Base-by-base conservation (phyloP, 2,329 filamentous ascomycete genomes). In the Leptographium flavum region DNA sequence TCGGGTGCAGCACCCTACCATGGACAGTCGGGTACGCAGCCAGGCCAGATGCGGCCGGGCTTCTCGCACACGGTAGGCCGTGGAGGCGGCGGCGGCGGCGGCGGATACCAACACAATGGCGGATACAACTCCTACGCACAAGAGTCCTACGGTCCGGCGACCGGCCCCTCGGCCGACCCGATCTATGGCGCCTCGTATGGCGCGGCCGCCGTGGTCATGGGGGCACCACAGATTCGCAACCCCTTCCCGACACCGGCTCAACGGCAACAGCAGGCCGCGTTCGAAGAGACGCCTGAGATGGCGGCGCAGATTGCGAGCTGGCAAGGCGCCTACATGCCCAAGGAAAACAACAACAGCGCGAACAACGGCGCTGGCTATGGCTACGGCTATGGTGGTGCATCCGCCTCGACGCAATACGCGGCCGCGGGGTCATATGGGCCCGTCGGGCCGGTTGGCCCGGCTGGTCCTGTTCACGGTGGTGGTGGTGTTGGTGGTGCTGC, bases 241-340 rank as follows among this genome's bases (percentile, higher is more conserved):
- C 85, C 88, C 0, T 94, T 94, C 58, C 80, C 80, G 11, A 70
- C 73, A 14, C 80, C 82, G 21, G 70, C 68, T 49, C 63, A 55
- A 17, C 46, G 39, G 37, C 41, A 21, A 15, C 37, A 32, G 33
- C 39, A 36, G 19, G 50, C 50, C 47, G 60, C 55, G 46, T 55
- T 54, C 49, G 63, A 60, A 51, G 68, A 70, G 57, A 74, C 94
- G 56, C 78, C 86, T 3, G 87, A 94, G 54, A 82, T 86, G 68
- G 87, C 92, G 47, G 87, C 86, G 27, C 86, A 93, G 61, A 88
- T 95, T 50, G 87, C 88, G 41, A 85, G 94, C 62, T 95, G 90
- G 87, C 87, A 94, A 63, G 90, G 83, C 62, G 86, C 87, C 23
- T 94, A 94, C 62, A 75, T 79, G 51, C 73, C 70, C 42, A 80